These are phyloP conservation scores for Diddensiella transvaalensis DNA, from an alignment of 805 yeast genomes.

Conservation along the genomic window DNA sequence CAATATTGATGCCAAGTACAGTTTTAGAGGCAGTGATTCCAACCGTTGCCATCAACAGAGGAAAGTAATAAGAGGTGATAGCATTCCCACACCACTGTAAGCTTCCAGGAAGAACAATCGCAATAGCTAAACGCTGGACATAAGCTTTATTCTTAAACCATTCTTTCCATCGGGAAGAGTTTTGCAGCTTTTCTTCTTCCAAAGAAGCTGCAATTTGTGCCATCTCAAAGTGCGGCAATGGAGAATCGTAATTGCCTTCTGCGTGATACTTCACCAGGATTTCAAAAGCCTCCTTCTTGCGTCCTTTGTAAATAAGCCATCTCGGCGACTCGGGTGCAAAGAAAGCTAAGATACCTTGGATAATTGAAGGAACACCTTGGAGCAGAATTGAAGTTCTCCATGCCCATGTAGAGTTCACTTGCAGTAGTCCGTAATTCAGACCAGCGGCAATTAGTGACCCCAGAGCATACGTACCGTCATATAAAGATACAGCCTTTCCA, in stretches of 20 bases:
- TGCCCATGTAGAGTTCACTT: constrained; percentile 21
- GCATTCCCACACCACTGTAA: constrained; percentile 19
- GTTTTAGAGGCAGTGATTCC: constrained; percentile 41
- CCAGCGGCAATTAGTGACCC: constrained; percentile 53
- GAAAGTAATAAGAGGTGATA: constrained; percentile 41
- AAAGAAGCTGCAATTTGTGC: constrained; percentile 7
- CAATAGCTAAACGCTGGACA: constrained; percentile 12
- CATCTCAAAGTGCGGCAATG: constrained; percentile 14
- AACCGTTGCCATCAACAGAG: constrained; percentile 48
- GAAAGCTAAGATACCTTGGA: constrained; percentile 41
- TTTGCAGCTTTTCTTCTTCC: constrained; percentile 1
- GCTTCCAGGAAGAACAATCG: constrained; percentile 10
- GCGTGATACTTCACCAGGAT: constrained; percentile 42
- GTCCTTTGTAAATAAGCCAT: constrained; percentile 41
- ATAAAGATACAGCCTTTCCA: constrained; percentile 37
- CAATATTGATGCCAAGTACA: constrained; percentile 19
- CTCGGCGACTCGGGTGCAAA: constrained; percentile 51
- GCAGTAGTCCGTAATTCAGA: constrained; percentile 46
- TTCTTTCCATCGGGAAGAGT: constrained; percentile 2
- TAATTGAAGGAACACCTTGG: constrained; percentile 58
- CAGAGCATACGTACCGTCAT: constrained; percentile 4
- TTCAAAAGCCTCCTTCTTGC: constrained; percentile 41
- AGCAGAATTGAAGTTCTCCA: constrained; percentile 77
- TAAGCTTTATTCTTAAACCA: constrained; percentile 26
- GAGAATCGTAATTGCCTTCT: constrained; percentile 29